Percentiles rank a stretch among this genome's conserved stretches.
These are phyloP conservation scores for Colletotrichum sp. DNA, from an alignment of 2,329 filamentous ascomycete species.

Conservation along the genomic window DNA sequence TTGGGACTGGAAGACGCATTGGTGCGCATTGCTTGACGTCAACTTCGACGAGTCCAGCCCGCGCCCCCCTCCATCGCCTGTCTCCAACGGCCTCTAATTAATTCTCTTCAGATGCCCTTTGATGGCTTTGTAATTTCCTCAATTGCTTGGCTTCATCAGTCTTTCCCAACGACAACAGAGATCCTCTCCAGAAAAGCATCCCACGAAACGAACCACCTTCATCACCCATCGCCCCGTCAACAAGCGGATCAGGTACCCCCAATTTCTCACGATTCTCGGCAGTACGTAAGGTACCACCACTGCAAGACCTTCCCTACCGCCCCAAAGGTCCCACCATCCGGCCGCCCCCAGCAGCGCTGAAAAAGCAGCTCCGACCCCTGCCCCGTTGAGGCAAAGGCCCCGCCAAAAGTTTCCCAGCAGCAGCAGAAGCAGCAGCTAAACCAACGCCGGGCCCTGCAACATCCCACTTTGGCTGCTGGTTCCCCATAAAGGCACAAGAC, in stretches of 20 bases:
- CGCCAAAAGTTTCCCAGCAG: background rate
- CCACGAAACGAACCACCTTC: background rate
- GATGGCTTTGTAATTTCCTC: background rate
- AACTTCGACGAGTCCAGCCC: background rate
- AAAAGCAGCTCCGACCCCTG: conserved; percentile 5
- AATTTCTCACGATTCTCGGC: background rate
- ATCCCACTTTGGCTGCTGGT: background rate
- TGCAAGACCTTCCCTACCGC: background rate
- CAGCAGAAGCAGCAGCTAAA: background rate
- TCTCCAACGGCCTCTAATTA: background rate
- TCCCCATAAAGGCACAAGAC: background rate
- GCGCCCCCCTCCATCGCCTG: background rate
- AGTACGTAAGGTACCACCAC: background rate
- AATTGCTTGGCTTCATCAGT: background rate
- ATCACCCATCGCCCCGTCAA: conserved; percentile 6
- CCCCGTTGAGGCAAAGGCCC: background rate
- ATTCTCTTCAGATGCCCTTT: background rate
- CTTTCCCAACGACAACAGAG: background rate
- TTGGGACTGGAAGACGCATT: background rate
- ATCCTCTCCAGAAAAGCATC: background rate
- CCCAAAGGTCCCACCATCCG: background rate
- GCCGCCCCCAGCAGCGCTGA: background rate
- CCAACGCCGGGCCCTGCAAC: background rate
- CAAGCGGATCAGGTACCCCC: background rate
- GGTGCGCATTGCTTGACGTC: background rate